These are phyloP conservation scores for Backusella sp. DNA, from an alignment of 192 early-diverging fungal genomes.

Conservation along the genomic window DNA sequence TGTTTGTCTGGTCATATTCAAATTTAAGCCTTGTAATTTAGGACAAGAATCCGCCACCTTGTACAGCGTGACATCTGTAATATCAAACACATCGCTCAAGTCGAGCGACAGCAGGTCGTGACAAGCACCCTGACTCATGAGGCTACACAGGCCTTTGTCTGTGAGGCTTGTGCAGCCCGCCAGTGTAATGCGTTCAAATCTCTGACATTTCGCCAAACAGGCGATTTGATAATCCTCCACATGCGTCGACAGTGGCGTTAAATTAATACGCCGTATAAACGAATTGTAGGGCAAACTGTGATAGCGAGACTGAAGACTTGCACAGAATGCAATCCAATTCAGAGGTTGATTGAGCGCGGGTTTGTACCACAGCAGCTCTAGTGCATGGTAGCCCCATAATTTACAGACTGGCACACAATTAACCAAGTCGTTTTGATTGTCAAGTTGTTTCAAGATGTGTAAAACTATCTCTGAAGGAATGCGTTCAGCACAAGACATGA, in stretches of 20 bases:
- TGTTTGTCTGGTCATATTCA: constrained; percentile 41
- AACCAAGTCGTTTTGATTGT: constrained; percentile 41
- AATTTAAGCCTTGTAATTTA: constrained; percentile 54
- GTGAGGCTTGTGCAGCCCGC: constrained; percentile 46
- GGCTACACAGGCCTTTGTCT: constrained; percentile 41
- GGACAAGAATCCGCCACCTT: constrained; percentile 46
- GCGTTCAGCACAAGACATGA: constrained; percentile 10
- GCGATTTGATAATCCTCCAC: constrained; percentile 39
- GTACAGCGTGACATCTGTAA: constrained; percentile 42
- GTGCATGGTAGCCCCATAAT: constrained; percentile 52
- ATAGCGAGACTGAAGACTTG: background rate
- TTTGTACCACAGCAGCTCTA: constrained; percentile 56
- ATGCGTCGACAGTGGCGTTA: constrained; percentile 45
- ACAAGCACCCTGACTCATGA: constrained; percentile 36
- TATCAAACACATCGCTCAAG: constrained; percentile 46
- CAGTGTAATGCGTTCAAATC: constrained; percentile 53
- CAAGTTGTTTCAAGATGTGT: constrained; percentile 47
- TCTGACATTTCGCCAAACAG: constrained; percentile 38
- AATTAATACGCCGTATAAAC: constrained; percentile 57
- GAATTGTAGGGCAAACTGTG: constrained; percentile 38
- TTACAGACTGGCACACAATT: constrained; percentile 49
- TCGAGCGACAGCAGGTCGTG: constrained; percentile 46
- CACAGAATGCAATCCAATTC: constrained; percentile 33
- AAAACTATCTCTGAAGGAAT: constrained; percentile 53
- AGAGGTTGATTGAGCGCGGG: constrained; percentile 29